A percentile compares a stretch with the other conserved stretches of the same genome.
These are phyloP conservation scores for Pleurotus ostreatus DNA, from an alignment of 768 basidiomycete genomes.

Conservation along the genomic window DNA sequence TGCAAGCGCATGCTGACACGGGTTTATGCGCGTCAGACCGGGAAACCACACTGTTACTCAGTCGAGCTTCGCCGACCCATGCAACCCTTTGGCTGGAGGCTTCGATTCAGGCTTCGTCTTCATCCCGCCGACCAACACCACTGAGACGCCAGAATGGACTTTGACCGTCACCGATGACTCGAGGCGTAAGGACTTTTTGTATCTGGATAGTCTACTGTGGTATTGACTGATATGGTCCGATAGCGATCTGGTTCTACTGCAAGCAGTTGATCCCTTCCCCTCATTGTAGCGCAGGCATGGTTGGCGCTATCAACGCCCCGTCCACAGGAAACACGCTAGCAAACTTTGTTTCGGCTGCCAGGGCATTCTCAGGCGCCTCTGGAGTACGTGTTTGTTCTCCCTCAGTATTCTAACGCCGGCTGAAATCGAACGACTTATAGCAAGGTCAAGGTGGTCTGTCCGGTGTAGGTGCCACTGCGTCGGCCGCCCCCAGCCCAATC, in stretches of 20 bases:
- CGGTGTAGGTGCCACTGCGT: constrained; percentile 46
- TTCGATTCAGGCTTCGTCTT: constrained; percentile 53
- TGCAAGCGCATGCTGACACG: not conserved
- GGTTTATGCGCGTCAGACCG: constrained; percentile 23
- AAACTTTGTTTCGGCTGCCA: constrained; percentile 31
- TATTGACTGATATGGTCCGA: constrained; percentile 17
- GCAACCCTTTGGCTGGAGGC: constrained; percentile 38
- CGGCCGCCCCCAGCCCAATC: constrained; percentile 36
- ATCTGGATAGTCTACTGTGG: constrained; percentile 2
- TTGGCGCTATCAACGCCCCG: constrained; percentile 52
- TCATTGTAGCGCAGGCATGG: constrained; percentile 46
- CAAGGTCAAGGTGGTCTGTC: constrained; percentile 38
- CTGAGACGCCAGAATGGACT: constrained; percentile 37
- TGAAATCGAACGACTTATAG: constrained; percentile 15
- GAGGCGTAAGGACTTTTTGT: constrained; percentile 31
- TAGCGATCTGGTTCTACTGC: constrained; percentile 53
- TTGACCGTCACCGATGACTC: constrained; percentile 45
- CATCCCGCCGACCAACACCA: constrained; percentile 24
- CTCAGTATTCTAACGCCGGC: not conserved
- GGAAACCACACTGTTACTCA: constrained; percentile 56
- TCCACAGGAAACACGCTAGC: constrained; percentile 37
- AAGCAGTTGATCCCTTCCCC: constrained; percentile 35
- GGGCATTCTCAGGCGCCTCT: constrained; percentile 19
- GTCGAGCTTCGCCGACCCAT: constrained; percentile 41
- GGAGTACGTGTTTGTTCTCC: constrained; percentile 26